Conservation (phyloP, 2,329 filamentous ascomycete species). For the Penicillium expansum region DNA sequence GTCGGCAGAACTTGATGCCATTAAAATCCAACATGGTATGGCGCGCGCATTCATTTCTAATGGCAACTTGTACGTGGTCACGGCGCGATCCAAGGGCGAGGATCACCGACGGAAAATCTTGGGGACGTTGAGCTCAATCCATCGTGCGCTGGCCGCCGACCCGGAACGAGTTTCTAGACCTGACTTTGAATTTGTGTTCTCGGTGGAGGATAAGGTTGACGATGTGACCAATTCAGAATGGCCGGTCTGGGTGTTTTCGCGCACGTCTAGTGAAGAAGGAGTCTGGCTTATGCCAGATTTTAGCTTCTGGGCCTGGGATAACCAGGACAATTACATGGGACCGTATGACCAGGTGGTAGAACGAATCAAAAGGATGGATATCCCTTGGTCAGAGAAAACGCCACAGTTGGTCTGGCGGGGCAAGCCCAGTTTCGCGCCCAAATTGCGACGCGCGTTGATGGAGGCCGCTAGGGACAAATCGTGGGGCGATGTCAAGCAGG, state of each 20-base stretch:
- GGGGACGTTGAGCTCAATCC: slow-evolving; percentile 48
- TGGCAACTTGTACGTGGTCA: slow-evolving; percentile 35
- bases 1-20: slow-evolving; percentile 28
- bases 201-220: slow-evolving; percentile 43
- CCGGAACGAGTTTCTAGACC: slow-evolving; percentile 33
- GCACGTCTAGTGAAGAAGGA: slow-evolving; percentile 39
- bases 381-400: slow-evolving; percentile 39
- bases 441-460: slow-evolving; percentile 42
- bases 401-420: slow-evolving; percentile 51
- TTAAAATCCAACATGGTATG: slow-evolving; percentile 34
- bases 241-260: slow-evolving; percentile 46
- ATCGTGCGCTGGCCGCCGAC: slow-evolving; percentile 48
- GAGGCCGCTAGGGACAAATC: slow-evolving; percentile 39
- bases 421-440: slow-evolving; percentile 43
- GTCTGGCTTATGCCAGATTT: slow-evolving; percentile 55
- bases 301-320: slow-evolving; percentile 52
- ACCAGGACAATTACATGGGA: slow-evolving; percentile 34
- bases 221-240: slow-evolving; percentile 38
- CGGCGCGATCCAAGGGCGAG: slow-evolving; percentile 31
- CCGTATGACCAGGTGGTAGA: slow-evolving; percentile 39
- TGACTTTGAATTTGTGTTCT: slow-evolving; percentile 50
- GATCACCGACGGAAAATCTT: slow-evolving; percentile 41
- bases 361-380: slow-evolving; percentile 26
- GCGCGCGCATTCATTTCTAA: slow-evolving; percentile 33
- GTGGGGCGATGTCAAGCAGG: slow-evolving; percentile 49